Percentiles rank a stretch among this genome's conserved stretches.
These are phyloP conservation scores for Didymella segeticola DNA, from an alignment of 2,329 filamentous ascomycete species.

Conservation along the genomic window DNA sequence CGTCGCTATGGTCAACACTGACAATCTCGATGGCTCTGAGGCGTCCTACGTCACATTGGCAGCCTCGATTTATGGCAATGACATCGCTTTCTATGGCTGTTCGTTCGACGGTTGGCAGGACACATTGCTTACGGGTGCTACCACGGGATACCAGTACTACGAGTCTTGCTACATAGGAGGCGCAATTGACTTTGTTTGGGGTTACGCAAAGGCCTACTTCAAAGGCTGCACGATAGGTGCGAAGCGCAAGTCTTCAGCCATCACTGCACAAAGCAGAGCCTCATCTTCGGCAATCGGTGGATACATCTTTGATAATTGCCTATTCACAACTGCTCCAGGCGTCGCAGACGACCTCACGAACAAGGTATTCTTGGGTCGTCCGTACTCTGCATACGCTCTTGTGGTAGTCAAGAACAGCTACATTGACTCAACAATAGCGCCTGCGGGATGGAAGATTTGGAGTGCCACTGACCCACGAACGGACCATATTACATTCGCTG, in stretches of 20 bases:
- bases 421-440: slow-evolving; percentile 62
- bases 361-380: slow-evolving; percentile 57
- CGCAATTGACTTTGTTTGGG: slow-evolving; percentile 65
- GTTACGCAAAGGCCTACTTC: slow-evolving; percentile 59
- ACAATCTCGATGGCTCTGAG: slow-evolving; percentile 51
- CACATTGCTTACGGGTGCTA: slow-evolving; percentile 47
- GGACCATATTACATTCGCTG: slow-evolving; percentile 60
- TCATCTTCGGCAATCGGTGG: slow-evolving; percentile 45
- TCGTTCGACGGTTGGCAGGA: slow-evolving; percentile 63
- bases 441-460: slow-evolving; percentile 65
- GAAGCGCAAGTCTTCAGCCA: slow-evolving; percentile 43
- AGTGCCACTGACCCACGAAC: slow-evolving; percentile 56
- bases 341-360: slow-evolving; percentile 44
- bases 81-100: slow-evolving; percentile 64
- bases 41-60: slow-evolving; percentile 57
- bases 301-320: slow-evolving; percentile 62
- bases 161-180: slow-evolving; percentile 63
- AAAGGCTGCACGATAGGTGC: slow-evolving; percentile 56
- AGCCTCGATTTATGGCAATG: slow-evolving; percentile 56
- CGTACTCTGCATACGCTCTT: slow-evolving; percentile 57
- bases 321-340: slow-evolving; percentile 49
- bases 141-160: slow-evolving; percentile 61
- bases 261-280: slow-evolving; percentile 34
- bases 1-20: slow-evolving; percentile 56
- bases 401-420: slow-evolving; percentile 58